Percentiles rank a stretch among this genome's conserved stretches.
Evolutionary conservation across 1,284 basidiomycete species (phyloP).

Genomic region (Leucocoprinus gongylophorus): DNA sequence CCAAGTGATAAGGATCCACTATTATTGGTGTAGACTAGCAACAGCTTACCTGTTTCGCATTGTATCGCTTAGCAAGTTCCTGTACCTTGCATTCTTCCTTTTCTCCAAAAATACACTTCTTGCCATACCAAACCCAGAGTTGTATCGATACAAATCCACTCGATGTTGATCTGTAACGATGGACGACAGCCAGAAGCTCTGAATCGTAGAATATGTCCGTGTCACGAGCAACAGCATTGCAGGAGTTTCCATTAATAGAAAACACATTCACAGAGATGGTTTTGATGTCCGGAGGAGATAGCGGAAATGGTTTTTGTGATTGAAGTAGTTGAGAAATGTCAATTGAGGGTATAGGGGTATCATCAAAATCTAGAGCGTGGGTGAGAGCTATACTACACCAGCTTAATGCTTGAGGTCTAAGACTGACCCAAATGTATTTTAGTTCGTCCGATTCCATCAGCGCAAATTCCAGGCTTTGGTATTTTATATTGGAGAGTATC

Average conservation of each 20-base stretch:
- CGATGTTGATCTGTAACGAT: slow-evolving; percentile 56
- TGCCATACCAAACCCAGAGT: slow-evolving; percentile 71
- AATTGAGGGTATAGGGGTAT: slow-evolving; percentile 43
- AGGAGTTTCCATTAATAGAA: slow-evolving; percentile 44
- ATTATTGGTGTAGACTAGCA: not conserved
- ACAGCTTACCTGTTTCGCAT: slow-evolving; percentile 47
- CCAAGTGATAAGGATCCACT: not conserved
- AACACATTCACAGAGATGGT: slow-evolving; percentile 69
- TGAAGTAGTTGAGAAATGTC: slow-evolving; percentile 43
- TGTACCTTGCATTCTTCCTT: slow-evolving; percentile 56
- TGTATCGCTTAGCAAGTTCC: slow-evolving; percentile 66
- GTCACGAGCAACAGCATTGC: slow-evolving; percentile 37
- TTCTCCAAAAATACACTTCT: slow-evolving; percentile 42
- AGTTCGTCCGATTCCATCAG: not conserved
- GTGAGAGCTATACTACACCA: not conserved
- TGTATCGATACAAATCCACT: slow-evolving; percentile 60
- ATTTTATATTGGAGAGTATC: slow-evolving; percentile 15
- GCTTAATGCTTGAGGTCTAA: not conserved
- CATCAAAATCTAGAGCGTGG: slow-evolving; percentile 20
- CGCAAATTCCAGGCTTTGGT: not conserved
- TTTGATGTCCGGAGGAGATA: slow-evolving; percentile 34
- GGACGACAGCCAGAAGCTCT: slow-evolving; percentile 59
- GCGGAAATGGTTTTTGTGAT: slow-evolving; percentile 21
- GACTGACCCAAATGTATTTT: slow-evolving; percentile 14
- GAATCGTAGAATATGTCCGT: slow-evolving; percentile 61